Evolutionary conservation across 768 basidiomycete species (phyloP).

Genomic region (Pleurotus cornucopiae): DNA sequence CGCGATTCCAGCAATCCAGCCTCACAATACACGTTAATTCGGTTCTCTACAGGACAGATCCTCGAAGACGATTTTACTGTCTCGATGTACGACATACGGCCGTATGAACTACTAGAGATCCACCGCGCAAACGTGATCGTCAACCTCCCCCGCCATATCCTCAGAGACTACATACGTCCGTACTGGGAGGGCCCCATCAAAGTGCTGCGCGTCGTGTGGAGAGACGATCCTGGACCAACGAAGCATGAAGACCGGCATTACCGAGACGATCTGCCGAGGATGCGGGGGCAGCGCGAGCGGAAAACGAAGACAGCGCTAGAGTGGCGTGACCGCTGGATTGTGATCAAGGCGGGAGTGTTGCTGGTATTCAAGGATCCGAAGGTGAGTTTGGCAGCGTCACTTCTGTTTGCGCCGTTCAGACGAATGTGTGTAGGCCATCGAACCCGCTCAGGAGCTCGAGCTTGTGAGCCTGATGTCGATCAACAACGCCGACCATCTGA

Average conservation of each 20-base stretch:
- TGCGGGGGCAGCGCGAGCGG: constrained; percentile 3
- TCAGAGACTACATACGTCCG: constrained; percentile 42
- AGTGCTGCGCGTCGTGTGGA: constrained; percentile 43
- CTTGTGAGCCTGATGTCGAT: constrained; percentile 37
- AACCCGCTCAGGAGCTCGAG: constrained; percentile 34
- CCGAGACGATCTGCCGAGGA: constrained; percentile 6
- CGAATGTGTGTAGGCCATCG: constrained; percentile 27
- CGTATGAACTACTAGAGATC: constrained; percentile 68
- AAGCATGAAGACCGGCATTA: not conserved
- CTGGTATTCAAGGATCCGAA: constrained; percentile 47
- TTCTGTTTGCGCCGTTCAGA: not conserved
- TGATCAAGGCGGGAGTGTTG: constrained; percentile 56
- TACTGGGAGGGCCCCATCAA: constrained; percentile 56
- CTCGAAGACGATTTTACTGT: constrained; percentile 61
- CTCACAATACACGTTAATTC: constrained; percentile 46
- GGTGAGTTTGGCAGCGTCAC: constrained; percentile 29
- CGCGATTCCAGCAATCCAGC: not conserved
- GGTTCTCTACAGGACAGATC: constrained; percentile 66
- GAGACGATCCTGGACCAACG: constrained; percentile 9
- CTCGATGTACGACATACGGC: constrained; percentile 54
- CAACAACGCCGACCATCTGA: constrained; percentile 40
- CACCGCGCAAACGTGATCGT: constrained; percentile 43
- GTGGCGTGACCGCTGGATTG: constrained; percentile 61
- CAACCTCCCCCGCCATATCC: constrained; percentile 32
- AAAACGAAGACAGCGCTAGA: constrained; percentile 29